These are phyloP conservation scores for Cytospora mali DNA, from an alignment of 2,329 filamentous ascomycete species.

Conservation along the genomic window DNA sequence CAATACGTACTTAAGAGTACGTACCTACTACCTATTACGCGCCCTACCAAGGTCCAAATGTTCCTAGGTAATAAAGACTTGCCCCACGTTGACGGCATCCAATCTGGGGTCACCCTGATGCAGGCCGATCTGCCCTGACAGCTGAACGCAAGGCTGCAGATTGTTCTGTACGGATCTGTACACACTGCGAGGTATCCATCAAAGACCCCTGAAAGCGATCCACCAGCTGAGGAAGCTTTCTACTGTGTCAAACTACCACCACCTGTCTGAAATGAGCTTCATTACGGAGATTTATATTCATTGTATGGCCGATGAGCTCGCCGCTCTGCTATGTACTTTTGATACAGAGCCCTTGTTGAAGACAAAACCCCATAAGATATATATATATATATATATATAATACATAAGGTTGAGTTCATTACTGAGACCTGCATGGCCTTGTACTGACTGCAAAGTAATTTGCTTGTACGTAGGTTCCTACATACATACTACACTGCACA, in stretches of 20 bases:
- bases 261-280: not conserved
- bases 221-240: not conserved
- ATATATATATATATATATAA: no score
- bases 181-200: not conserved
- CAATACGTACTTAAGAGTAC: not conserved
- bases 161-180: not conserved
- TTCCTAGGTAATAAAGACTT: not conserved
- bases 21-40: no score
- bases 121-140: not conserved
- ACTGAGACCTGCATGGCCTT: no score
- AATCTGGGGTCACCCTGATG: not conserved
- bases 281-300: not conserved
- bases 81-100: not conserved
- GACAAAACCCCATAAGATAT: not conserved
- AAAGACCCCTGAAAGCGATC: not conserved
- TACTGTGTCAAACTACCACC: not conserved
- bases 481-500: not conserved
- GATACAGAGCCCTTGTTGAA: not conserved
- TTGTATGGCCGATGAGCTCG: not conserved
- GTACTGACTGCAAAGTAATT: no score
- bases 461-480: no score
- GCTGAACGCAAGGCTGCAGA: not conserved
- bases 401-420: no score
- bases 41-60: not conserved
- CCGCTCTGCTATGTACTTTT: not conserved